Evolutionary conservation across 2,329 filamentous ascomycete species (phyloP).

Genomic region (Ramichloridium luteum): DNA sequence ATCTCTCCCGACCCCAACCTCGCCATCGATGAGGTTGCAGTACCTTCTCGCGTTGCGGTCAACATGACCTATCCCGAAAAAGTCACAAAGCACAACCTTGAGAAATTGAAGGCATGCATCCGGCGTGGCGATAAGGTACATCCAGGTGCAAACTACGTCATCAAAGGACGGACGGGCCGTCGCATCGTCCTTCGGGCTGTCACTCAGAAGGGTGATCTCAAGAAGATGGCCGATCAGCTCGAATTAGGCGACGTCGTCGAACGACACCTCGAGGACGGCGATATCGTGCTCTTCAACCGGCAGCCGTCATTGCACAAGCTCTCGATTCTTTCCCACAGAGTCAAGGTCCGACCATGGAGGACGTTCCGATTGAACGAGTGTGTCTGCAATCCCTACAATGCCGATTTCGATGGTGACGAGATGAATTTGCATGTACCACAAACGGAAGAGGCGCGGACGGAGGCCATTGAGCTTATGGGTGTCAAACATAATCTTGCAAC

Average conservation of each 20-base stretch:
- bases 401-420: slow-evolving; percentile 97
- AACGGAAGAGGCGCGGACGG: slow-evolving; percentile 88
- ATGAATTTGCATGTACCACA: slow-evolving; percentile 99
- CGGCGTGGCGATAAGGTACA: slow-evolving; percentile 64
- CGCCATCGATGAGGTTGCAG: slow-evolving; percentile 83
- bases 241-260: slow-evolving; percentile 81
- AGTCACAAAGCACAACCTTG: slow-evolving; percentile 72
- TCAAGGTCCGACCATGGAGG: slow-evolving; percentile 85
- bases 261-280: slow-evolving; percentile 85
- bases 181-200: slow-evolving; percentile 57
- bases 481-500: slow-evolving; percentile 94
- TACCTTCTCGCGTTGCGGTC: slow-evolving; percentile 83
- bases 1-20: slow-evolving; percentile 96
- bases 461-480: slow-evolving; percentile 94
- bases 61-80: slow-evolving; percentile 92
- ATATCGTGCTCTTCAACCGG: slow-evolving; percentile 94
- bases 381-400: slow-evolving; percentile 96
- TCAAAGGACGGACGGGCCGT: slow-evolving; percentile 58
- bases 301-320: slow-evolving; percentile 97
- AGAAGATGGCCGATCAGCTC: slow-evolving; percentile 60
- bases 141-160: slow-evolving; percentile 76
- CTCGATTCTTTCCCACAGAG: slow-evolving; percentile 92
- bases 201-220: slow-evolving; percentile 40
- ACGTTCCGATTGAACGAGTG: slow-evolving; percentile 97
- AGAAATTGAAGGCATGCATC: slow-evolving; percentile 64